These are phyloP conservation scores for Candida maris DNA, from an alignment of 805 yeast genomes.

Conservation along the genomic window DNA sequence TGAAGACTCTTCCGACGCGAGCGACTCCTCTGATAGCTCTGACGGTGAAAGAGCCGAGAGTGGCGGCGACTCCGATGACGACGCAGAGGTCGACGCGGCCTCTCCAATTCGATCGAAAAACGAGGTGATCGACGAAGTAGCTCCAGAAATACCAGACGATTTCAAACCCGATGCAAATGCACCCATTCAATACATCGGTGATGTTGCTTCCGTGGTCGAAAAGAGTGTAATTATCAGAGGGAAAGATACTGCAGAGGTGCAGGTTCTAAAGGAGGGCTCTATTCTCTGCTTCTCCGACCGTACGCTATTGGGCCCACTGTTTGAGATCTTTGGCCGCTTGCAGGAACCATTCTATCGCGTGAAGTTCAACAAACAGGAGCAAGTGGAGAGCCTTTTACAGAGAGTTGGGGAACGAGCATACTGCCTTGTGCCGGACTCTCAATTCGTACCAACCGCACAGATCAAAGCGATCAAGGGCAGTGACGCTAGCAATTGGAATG, in stretches of 20 bases:
- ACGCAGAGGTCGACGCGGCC: slow-evolving; percentile 26
- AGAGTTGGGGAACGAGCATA: slow-evolving; percentile 56
- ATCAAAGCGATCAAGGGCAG: slow-evolving; percentile 75
- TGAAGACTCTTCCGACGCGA: slow-evolving; percentile 12
- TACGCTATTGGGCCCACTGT: slow-evolving; percentile 67
- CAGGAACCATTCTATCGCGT: slow-evolving; percentile 80
- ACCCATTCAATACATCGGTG: slow-evolving; percentile 71
- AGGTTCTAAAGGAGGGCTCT: slow-evolving; percentile 77
- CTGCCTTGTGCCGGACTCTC: slow-evolving; percentile 78
- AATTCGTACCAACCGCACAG: slow-evolving; percentile 71
- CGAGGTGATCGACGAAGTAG: slow-evolving; percentile 66
- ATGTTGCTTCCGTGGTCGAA: slow-evolving; percentile 65
- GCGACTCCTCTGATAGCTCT: slow-evolving; percentile 9
- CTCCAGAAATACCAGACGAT: slow-evolving; percentile 64
- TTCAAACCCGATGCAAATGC: slow-evolving; percentile 56
- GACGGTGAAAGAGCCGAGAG: slow-evolving; percentile 20
- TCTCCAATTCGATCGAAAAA: slow-evolving; percentile 79
- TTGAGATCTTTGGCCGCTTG: slow-evolving; percentile 87
- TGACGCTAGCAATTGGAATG: slow-evolving; percentile 93
- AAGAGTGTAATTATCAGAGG: slow-evolving; percentile 71
- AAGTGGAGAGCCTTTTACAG: slow-evolving; percentile 42
- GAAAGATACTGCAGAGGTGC: slow-evolving; percentile 72
- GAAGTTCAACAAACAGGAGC: slow-evolving; percentile 52
- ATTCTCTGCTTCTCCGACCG: slow-evolving; percentile 74
- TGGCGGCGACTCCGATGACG: slow-evolving; percentile 20